Percentiles rank a stretch among this genome's conserved stretches.
Conservation (phyloP, 2,329 filamentous ascomycete genomes). For the Volutella citrinella region DNA sequence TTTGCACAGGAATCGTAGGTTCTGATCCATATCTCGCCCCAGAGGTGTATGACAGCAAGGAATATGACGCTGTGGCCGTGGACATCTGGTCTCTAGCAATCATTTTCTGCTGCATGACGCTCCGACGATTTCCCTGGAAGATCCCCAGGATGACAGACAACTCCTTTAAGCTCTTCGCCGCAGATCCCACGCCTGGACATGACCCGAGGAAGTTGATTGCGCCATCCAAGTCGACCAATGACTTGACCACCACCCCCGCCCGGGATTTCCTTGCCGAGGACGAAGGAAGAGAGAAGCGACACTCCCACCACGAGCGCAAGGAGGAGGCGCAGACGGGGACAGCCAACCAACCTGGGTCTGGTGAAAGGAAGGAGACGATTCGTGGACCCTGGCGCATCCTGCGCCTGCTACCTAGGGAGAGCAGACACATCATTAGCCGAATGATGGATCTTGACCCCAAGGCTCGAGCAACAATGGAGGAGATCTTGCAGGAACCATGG, state of each 20-base stretch:
- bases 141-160: constrained; percentile 88
- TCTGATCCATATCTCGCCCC: constrained; percentile 95
- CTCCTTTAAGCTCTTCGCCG: constrained; percentile 89
- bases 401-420: constrained; percentile 83
- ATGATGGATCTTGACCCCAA: constrained; percentile 91
- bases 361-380: constrained; percentile 71
- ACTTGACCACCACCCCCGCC: constrained; percentile 36
- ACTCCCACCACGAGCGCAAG: too few relatives aligned
- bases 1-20: constrained; percentile 59
- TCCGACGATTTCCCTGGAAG: constrained; percentile 96
- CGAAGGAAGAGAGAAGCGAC: constrained; percentile 14
- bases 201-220: constrained; percentile 53
- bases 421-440: constrained; percentile 79
- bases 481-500: constrained; percentile 88
- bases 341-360: constrained; percentile 8
- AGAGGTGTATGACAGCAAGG: constrained; percentile 90
- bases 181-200: constrained; percentile 75
- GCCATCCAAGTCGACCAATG: constrained; percentile 43
- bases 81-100: constrained; percentile 99
- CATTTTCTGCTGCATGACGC: constrained; percentile 98
- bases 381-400: constrained; percentile 90
- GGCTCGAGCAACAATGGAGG: constrained; percentile 77
- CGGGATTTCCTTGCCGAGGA: constrained; percentile 39
- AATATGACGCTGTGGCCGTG: constrained; percentile 89
- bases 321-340: constrained; percentile 8